Conservation (phyloP, 2,329 filamentous ascomycete genomes). For the Tolypocladium amazonense region DNA sequence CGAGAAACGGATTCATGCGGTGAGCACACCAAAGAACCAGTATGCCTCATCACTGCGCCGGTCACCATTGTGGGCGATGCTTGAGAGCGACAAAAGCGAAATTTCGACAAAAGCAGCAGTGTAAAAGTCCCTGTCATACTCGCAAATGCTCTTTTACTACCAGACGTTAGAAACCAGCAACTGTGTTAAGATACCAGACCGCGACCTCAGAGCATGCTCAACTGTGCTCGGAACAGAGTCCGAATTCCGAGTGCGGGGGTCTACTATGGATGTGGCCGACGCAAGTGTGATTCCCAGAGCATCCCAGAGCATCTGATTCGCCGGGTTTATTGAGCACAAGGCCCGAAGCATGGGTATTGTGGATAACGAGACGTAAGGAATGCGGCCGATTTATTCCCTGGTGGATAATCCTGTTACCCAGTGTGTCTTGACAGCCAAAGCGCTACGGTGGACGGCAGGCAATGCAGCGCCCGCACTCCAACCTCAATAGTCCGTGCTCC, state of each 20-base stretch:
- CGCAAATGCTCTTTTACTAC: too few species aligned
- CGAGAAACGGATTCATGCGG: too few species aligned
- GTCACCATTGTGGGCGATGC: slow-evolving; percentile 19
- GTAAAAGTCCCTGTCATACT: too few species aligned
- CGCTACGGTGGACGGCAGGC: too few species aligned
- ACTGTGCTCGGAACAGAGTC: not conserved
- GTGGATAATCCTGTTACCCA: too few species aligned
- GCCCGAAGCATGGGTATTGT: not conserved
- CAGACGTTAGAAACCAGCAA: not conserved
- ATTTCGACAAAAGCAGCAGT: too few species aligned
- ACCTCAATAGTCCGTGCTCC: not conserved
- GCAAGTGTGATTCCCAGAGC: not conserved
- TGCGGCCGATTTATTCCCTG: too few species aligned
- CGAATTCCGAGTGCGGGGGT: not conserved
- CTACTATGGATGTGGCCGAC: too few species aligned
- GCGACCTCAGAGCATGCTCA: not conserved
- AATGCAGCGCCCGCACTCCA: not conserved
- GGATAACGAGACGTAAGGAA: not conserved
- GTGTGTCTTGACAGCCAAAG: too few species aligned
- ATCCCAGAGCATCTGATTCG: not conserved
- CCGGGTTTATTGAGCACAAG: too few species aligned
- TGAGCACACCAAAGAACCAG: slow-evolving; percentile 19
- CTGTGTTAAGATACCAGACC: too few species aligned
- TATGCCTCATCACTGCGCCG: slow-evolving; percentile 19
- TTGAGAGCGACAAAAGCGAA: slow-evolving; percentile 16